A percentile compares a stretch with the other conserved stretches of the same genome.
Evolutionary conservation across 1,284 basidiomycete genomes (phyloP).

Genomic region (Ustilago nuda): DNA sequence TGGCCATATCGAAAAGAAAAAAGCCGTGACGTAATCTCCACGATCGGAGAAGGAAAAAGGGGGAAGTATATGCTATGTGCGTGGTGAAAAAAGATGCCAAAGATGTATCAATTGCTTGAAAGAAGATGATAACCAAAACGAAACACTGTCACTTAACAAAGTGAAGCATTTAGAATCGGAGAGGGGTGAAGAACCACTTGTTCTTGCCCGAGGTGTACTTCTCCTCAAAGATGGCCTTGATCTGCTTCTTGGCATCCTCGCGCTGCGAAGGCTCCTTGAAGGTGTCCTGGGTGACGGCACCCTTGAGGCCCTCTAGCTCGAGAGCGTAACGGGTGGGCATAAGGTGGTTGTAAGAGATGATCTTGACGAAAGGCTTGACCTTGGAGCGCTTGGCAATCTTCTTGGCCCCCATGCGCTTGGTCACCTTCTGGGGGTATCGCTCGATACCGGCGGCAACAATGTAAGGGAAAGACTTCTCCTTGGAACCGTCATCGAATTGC

Average conservation of each 20-base stretch:
- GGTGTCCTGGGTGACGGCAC: constrained; percentile 65
- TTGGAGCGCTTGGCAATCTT: constrained; percentile 69
- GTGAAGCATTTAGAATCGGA: constrained; percentile 62
- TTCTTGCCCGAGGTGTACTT: constrained; percentile 69
- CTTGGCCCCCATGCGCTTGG: constrained; percentile 68
- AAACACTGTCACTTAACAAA: not conserved
- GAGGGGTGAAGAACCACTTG: constrained; percentile 69
- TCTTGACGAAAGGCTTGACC: constrained; percentile 70
- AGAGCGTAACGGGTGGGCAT: constrained; percentile 69
- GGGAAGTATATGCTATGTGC: constrained; percentile 18
- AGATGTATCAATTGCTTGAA: constrained; percentile 3
- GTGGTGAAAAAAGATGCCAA: constrained; percentile 12
- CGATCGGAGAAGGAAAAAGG: not conserved
- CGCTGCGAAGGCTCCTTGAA: constrained; percentile 69
- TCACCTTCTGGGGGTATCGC: constrained; percentile 69
- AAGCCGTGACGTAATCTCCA: not conserved
- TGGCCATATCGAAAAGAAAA: constrained; percentile 1
- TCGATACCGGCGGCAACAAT: constrained; percentile 68
- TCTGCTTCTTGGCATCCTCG: constrained; percentile 68
- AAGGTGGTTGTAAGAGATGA: constrained; percentile 70
- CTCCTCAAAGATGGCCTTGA: constrained; percentile 69
- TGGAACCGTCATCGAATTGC: constrained; percentile 69
- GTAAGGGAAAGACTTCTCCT: constrained; percentile 68
- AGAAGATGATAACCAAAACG: constrained; percentile 13
- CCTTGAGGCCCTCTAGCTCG: constrained; percentile 69